Evolutionary conservation across 2,329 filamentous ascomycete species (phyloP).

Genomic region (Cercospora sesami): DNA sequence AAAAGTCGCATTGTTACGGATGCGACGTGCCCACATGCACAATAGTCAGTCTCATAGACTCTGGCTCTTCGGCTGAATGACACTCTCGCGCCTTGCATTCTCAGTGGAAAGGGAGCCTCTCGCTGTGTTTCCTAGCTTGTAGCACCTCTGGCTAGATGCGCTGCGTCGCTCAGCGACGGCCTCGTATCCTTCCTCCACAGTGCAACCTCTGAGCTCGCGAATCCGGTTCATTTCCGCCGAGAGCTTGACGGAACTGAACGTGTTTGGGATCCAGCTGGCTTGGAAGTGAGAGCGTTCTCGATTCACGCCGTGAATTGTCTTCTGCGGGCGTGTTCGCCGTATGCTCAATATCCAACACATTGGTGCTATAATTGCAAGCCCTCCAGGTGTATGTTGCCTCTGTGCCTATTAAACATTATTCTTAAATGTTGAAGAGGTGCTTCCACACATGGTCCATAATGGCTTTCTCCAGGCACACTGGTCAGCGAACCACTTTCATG

Average conservation of each 20-base stretch:
- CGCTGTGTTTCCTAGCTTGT: no score
- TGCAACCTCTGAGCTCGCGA: neutral
- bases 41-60: neutral
- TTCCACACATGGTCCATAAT: neutral
- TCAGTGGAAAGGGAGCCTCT: neutral
- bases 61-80: neutral
- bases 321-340: no score
- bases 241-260: neutral
- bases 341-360: neutral
- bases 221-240: neutral
- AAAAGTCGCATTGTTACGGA: neutral
- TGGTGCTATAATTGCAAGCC: neutral
- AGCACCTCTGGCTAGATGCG: no score
- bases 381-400: neutral
- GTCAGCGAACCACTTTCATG: no score
- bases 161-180: neutral
- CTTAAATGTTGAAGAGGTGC: neutral
- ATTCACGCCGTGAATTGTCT: no score
- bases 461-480: neutral
- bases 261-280: neutral
- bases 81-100: neutral
- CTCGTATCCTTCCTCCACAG: neutral
- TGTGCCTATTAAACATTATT: neutral
- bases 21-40: neutral
- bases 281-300: neutral